Evolutionary conservation across 129 eudicot species (phyloP).

Genomic region (Lonicera japonica): DNA sequence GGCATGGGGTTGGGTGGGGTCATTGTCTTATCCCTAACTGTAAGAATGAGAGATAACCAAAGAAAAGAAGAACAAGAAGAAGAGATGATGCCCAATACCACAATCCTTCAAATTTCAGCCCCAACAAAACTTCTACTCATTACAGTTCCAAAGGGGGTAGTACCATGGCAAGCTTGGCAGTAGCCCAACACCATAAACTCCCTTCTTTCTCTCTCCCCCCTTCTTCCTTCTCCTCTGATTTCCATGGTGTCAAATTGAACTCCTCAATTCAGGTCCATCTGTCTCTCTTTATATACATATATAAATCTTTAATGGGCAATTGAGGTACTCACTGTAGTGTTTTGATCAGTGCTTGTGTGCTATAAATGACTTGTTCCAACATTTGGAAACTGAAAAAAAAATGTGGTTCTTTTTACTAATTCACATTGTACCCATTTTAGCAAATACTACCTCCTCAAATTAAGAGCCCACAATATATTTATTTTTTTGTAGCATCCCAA

Average conservation of each 20-base stretch:
- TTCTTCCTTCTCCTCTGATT: constrained; percentile 79
- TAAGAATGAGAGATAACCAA: constrained; percentile 35
- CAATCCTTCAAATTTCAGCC: constrained; percentile 1
- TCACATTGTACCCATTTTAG: no score
- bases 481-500: no score
- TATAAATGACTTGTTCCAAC: no score
- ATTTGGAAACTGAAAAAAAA: no score
- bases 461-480: no score
- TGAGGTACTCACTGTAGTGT: no score
- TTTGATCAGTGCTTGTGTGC: no score
- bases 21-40: constrained; percentile 47
- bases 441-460: no score
- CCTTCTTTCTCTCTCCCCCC: constrained; percentile 59
- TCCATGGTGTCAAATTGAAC: constrained; percentile 60
- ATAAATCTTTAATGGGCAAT: no score
- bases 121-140: neutral
- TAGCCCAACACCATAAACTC: constrained; percentile 42
- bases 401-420: no score
- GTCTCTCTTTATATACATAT: neutral
- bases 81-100: constrained; percentile 11
- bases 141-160: neutral
- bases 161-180: constrained; percentile 41
- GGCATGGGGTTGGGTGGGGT: constrained; percentile 25
- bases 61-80: neutral
- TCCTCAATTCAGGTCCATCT: constrained; percentile 67